phyloP scores from a whole-genome alignment of 345 rosid species.

The Brassica napus region DNA sequence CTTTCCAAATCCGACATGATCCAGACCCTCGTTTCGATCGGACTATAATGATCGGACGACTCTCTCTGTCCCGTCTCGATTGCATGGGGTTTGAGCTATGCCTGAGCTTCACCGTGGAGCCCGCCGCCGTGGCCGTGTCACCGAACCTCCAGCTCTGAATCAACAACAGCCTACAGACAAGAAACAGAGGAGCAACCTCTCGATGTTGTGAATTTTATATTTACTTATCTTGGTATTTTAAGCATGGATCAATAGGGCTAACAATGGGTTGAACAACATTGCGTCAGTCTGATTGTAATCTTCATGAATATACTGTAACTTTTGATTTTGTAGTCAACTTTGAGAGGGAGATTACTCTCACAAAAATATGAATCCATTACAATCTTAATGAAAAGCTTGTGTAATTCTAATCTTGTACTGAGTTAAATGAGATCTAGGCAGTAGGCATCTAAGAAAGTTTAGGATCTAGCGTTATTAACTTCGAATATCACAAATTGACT shows the following conservation, averaged over 20 bases:
- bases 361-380: background rate
- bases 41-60: slow-evolving; percentile 50
- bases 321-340: background rate
- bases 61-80: slow-evolving; percentile 45
- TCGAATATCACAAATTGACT: slow-evolving; percentile 16
- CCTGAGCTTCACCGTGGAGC: slow-evolving; percentile 87
- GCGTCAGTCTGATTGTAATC: background rate
- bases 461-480: slow-evolving; percentile 22
- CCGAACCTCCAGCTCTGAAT: slow-evolving; percentile 34
- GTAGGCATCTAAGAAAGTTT: slow-evolving; percentile 3
- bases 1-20: slow-evolving; percentile 38
- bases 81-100: slow-evolving; percentile 86
- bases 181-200: slow-evolving; percentile 23
- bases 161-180: slow-evolving; percentile 4
- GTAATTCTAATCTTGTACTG: background rate
- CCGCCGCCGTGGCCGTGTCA: too few relatives aligned
- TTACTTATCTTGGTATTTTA: background rate
- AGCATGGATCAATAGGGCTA: background rate
- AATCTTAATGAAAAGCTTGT: background rate
- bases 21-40: slow-evolving; percentile 14
- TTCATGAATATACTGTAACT: background rate
- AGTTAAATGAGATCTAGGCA: background rate
- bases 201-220: background rate
- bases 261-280: background rate
- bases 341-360: background rate